Conservation (phyloP, 176 grass and related monocot genomes). For the Otatea glauca region DNA sequence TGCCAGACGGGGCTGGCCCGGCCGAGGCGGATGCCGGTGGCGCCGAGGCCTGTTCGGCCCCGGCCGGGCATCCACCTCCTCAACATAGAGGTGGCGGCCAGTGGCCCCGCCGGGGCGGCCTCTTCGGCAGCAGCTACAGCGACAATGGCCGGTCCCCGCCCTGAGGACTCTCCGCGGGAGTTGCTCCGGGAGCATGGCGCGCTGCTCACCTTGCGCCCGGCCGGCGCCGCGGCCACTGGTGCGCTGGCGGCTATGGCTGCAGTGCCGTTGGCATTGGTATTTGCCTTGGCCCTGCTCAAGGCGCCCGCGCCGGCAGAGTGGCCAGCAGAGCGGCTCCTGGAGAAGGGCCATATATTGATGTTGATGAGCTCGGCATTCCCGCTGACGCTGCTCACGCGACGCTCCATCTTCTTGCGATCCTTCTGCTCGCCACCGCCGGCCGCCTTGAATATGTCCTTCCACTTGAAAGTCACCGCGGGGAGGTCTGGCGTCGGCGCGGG, state of each 20-base stretch:
- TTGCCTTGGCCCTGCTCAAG: slow-evolving; percentile 43
- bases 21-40: slow-evolving; percentile 72
- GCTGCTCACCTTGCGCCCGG: slow-evolving; percentile 66
- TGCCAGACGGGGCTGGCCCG: slow-evolving; percentile 76
- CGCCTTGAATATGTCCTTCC: slow-evolving; percentile 77
- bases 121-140: background rate
- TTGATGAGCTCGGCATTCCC: slow-evolving; percentile 86
- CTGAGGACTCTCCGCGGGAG: slow-evolving; percentile 80
- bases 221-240: background rate
- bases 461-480: slow-evolving; percentile 61
- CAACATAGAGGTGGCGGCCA: slow-evolving; percentile 43
- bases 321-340: slow-evolving; percentile 90
- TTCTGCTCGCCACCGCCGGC: slow-evolving; percentile 41
- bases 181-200: slow-evolving; percentile 96
- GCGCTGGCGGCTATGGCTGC: background rate
- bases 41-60: slow-evolving; percentile 28
- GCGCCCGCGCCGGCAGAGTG: slow-evolving; percentile 37
- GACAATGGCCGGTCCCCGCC: background rate
- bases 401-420: slow-evolving; percentile 63
- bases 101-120: background rate
- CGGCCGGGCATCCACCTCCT: slow-evolving; percentile 59
- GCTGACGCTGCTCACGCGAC: slow-evolving; percentile 55
- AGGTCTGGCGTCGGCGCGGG: slow-evolving; percentile 51
- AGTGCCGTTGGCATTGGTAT: background rate
- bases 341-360: slow-evolving; percentile 97